Evolutionary conservation across 345 rosid genomes (phyloP), one percentile per base, ranked within the genome.

Genomic region (Salix dunnii): DNA sequence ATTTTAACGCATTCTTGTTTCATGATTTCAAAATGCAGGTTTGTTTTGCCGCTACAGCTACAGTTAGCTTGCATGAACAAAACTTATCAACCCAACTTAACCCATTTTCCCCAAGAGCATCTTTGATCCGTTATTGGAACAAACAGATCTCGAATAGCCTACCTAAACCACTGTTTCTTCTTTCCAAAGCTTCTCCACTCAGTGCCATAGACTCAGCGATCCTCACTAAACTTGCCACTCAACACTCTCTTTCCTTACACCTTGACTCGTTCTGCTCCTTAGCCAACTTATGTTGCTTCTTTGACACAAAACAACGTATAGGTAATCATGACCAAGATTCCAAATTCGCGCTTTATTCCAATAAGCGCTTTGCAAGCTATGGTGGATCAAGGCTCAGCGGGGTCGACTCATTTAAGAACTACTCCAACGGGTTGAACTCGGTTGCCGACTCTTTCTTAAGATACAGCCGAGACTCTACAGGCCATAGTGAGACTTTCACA

Each of bases 161-260:
- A 25, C 85, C 85, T 2, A 78, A 78, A 43, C 70, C 85, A 2
- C 70, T 23, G 10, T 82, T 82, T 61, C 82, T 82, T 27, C 30
- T 82, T 68, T 78, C 85, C 63, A 82, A 82, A 51, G 76, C 85
- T 11, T 82, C 85, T 16, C 85, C 85, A 11, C 77, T 82, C 21
- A 75, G 23, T 31, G 79, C 82, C 46, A 25, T 73, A 2, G 77
- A 78, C 72, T 75, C 85, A 0, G 85, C 85, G 31, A 53, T 72
- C 69, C 68, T 82, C 62, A 43, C 85, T 48, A 63, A 71, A 49
- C 81, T 82, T 67, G 85, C 85, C 11, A 21, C 77, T 64, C 38
- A 30, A 35, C 67, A 71, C 77, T 72, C 77, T 7, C 85, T 82
- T 70, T 78, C 82, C 36, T 51, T 77, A 0, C 79, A 78, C 72